Percentiles rank a stretch among this genome's conserved stretches.
Conservation (phyloP, 1,139 yeast genomes). For the Suhomyces choctaworum region DNA sequence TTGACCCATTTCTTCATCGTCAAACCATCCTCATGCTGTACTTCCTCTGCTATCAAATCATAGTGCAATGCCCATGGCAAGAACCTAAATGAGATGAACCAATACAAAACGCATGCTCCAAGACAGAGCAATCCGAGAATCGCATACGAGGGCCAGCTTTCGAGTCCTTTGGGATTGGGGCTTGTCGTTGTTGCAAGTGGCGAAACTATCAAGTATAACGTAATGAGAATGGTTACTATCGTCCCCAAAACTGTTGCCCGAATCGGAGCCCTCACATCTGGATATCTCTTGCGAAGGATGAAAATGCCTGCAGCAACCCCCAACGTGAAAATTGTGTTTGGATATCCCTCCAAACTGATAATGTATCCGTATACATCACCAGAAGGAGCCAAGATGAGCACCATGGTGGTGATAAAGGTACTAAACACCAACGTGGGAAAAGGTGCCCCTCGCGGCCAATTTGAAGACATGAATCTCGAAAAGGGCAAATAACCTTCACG, state of each 20-base stretch:
- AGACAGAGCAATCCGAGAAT: slow-evolving; percentile 34
- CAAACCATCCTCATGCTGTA: slow-evolving; percentile 54
- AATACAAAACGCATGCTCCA: slow-evolving; percentile 39
- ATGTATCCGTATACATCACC: slow-evolving; percentile 81
- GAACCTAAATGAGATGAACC: slow-evolving; percentile 49
- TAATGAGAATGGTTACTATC: slow-evolving; percentile 36
- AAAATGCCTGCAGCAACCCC: slow-evolving; percentile 55
- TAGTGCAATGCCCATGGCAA: slow-evolving; percentile 49
- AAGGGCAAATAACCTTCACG: slow-evolving; percentile 63
- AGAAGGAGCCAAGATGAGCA: slow-evolving; percentile 67
- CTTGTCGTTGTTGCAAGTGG: slow-evolving; percentile 46
- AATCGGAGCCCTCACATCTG: slow-evolving; percentile 49
- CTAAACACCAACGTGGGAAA: slow-evolving; percentile 47
- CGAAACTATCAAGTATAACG: slow-evolving; percentile 43
- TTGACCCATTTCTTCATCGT: slow-evolving; percentile 54
- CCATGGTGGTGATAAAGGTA: slow-evolving; percentile 30
- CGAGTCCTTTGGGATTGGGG: slow-evolving; percentile 45
- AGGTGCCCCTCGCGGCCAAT: slow-evolving; percentile 60
- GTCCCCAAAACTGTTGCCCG: slow-evolving; percentile 50
- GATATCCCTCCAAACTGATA: slow-evolving; percentile 72
- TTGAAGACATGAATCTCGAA: slow-evolving; percentile 52
- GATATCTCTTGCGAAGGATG: slow-evolving; percentile 47
- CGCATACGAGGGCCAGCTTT: slow-evolving; percentile 56
- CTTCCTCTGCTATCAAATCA: slow-evolving; percentile 37
- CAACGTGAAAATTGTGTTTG: slow-evolving; percentile 52